phyloP scores from a whole-genome alignment of 768 basidiomycete species.

The Megacollybia marginata region DNA sequence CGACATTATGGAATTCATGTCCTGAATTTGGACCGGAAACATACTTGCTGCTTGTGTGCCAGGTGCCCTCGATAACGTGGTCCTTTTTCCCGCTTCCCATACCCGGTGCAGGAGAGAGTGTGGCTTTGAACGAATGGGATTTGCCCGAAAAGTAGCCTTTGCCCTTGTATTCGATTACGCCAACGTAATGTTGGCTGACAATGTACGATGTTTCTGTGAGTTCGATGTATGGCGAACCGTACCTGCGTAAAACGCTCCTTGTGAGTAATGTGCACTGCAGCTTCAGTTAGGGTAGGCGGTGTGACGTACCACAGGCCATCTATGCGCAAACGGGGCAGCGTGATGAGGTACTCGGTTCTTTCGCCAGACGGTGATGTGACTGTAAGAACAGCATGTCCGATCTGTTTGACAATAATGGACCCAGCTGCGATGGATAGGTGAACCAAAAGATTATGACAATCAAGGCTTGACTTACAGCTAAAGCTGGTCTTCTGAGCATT shows the following conservation, averaged over 20 bases:
- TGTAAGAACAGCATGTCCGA: constrained; percentile 85
- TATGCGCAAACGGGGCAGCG: constrained; percentile 85
- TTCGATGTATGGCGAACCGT: constrained; percentile 89
- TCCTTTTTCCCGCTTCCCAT: constrained; percentile 27
- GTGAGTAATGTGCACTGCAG: not conserved
- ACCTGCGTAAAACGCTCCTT: constrained; percentile 15
- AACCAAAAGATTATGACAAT: constrained; percentile 1
- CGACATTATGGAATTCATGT: constrained; percentile 70
- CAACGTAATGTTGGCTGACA: constrained; percentile 32
- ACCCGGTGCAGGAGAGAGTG: constrained; percentile 45
- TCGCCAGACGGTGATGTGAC: constrained; percentile 48
- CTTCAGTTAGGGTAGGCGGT: not conserved
- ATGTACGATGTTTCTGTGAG: constrained; percentile 80
- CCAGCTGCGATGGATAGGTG: constrained; percentile 33
- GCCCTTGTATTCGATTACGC: constrained; percentile 88
- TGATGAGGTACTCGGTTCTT: constrained; percentile 70
- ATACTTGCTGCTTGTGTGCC: constrained; percentile 65
- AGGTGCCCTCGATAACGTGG: constrained; percentile 69
- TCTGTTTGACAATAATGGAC: constrained; percentile 84
- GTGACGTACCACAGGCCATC: constrained; percentile 75
- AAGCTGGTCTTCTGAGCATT: constrained; percentile 96
- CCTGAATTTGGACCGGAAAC: constrained; percentile 28
- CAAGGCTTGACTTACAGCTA: constrained; percentile 41
- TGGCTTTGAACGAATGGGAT: constrained; percentile 88
- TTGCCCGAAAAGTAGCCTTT: constrained; percentile 94